phyloP scores from a whole-genome alignment of 805 yeast genomes.

The Pichia insulana region DNA sequence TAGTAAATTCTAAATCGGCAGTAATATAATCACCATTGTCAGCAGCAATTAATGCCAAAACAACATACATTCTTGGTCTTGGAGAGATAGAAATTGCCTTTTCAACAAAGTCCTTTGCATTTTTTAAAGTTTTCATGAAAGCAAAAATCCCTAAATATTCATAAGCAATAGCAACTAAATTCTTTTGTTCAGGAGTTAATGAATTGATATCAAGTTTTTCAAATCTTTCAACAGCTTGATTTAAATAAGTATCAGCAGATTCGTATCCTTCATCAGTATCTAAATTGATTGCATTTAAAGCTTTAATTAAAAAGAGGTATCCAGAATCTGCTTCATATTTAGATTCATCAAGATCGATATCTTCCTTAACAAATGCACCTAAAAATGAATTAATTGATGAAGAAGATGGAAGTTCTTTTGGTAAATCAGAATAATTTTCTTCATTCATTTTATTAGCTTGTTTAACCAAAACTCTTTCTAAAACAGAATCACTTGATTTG shows the following conservation, averaged over 20 bases:
- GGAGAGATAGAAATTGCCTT: constrained; percentile 60
- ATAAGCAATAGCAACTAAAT: constrained; percentile 58
- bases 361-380: constrained; percentile 65
- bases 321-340: constrained; percentile 49
- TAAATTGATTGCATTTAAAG: constrained; percentile 40
- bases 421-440: constrained; percentile 43
- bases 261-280: constrained; percentile 54
- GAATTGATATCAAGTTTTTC: constrained; percentile 10
- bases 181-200: constrained; percentile 24
- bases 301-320: constrained; percentile 57
- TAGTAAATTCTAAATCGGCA: constrained; percentile 57
- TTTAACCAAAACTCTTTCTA: constrained; percentile 80
- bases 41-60: constrained; percentile 74
- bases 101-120: constrained; percentile 56
- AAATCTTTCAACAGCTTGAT: constrained; percentile 45
- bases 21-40: constrained; percentile 61
- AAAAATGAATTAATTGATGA: constrained; percentile 80
- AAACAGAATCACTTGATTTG: constrained; percentile 64
- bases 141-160: constrained; percentile 80
- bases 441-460: constrained; percentile 69
- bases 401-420: constrained; percentile 65
- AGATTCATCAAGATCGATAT: constrained; percentile 35
- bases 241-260: constrained; percentile 48
- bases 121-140: constrained; percentile 64
- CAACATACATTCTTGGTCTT: constrained; percentile 73